These are phyloP conservation scores for Clonostachys byssicola DNA, from an alignment of 2,329 filamentous ascomycete species.

Conservation along the genomic window DNA sequence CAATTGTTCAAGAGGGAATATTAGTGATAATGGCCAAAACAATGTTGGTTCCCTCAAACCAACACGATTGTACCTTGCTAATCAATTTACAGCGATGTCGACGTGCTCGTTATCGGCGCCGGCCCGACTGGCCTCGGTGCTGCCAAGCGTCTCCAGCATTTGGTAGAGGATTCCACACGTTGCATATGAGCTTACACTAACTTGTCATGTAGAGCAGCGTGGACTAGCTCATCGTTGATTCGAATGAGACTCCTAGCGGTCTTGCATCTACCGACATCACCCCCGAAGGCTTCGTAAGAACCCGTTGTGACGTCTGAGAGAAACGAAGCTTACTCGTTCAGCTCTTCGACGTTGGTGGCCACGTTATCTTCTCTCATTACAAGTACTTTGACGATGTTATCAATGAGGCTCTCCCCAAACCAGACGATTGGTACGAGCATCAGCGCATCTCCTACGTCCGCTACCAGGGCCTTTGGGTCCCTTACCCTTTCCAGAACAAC, in stretches of 20 bases:
- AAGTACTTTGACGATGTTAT: constrained; percentile 99
- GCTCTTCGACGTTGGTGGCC: constrained; percentile 97
- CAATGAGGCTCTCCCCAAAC: constrained; percentile 90
- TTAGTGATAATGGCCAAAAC: too few species aligned
- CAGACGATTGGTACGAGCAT: constrained; percentile 95
- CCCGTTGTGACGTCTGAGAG: not conserved
- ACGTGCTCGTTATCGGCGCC: constrained; percentile 96
- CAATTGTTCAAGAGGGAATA: too few species aligned
- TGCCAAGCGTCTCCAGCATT: constrained; percentile 94
- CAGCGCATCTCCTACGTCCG: constrained; percentile 98
- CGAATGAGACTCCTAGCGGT: constrained; percentile 87
- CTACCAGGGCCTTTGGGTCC: constrained; percentile 94
- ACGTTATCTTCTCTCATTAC: constrained; percentile 99
- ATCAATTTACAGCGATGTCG: constrained; percentile 64
- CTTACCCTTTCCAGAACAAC: constrained; percentile 99
- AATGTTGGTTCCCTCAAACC: too few species aligned
- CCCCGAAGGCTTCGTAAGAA: constrained; percentile 88
- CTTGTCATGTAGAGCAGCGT: constrained; percentile 64
- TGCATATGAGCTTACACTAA: constrained; percentile 13
- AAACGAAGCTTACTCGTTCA: constrained; percentile 29
- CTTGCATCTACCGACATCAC: constrained; percentile 94
- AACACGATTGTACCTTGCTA: too few species aligned
- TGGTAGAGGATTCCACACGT: constrained; percentile 56
- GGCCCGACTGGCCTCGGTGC: constrained; percentile 96
- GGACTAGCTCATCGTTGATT: constrained; percentile 95